These are phyloP conservation scores for Trichoderma parareesei DNA, from an alignment of 495 filamentous ascomycete species.

Conservation along the genomic window DNA sequence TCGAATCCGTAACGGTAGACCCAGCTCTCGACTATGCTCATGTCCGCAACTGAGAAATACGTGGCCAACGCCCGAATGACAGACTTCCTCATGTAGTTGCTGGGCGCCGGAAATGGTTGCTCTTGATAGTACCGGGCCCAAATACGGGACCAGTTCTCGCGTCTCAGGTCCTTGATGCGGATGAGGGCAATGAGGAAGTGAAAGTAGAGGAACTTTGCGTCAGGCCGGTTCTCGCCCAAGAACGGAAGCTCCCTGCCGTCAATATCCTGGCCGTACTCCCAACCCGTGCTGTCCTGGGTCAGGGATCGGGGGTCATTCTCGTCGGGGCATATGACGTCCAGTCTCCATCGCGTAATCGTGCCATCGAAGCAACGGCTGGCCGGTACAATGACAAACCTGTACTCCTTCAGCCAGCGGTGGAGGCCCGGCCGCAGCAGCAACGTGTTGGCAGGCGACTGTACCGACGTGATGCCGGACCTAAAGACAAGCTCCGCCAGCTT, in stretches of 20 bases:
- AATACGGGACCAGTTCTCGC: constrained; percentile 10
- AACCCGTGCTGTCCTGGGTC: too few relatives aligned
- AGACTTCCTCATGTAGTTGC: constrained; percentile 11
- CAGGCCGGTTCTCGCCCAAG: not conserved
- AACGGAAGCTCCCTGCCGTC: not conserved
- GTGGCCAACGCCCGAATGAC: not conserved
- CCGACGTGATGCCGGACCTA: not conserved
- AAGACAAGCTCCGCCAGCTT: not conserved
- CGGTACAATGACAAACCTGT: not conserved
- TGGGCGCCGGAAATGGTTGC: constrained; percentile 13
- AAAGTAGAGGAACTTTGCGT: not conserved
- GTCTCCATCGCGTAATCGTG: not conserved
- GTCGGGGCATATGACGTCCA: not conserved
- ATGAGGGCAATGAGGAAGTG: not conserved
- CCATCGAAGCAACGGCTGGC: not conserved
- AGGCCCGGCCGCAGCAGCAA: not conserved
- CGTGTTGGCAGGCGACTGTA: not conserved
- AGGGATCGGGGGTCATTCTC: too few relatives aligned
- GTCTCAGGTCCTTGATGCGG: not conserved
- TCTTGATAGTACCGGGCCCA: constrained; percentile 16
- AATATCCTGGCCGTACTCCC: not conserved
- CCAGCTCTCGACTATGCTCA: not conserved
- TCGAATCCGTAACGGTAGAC: not conserved
- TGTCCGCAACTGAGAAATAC: not conserved
- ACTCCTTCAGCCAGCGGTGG: not conserved